Conservation (phyloP, 306 rosid genomes). For the Acacia crassicarpa region DNA sequence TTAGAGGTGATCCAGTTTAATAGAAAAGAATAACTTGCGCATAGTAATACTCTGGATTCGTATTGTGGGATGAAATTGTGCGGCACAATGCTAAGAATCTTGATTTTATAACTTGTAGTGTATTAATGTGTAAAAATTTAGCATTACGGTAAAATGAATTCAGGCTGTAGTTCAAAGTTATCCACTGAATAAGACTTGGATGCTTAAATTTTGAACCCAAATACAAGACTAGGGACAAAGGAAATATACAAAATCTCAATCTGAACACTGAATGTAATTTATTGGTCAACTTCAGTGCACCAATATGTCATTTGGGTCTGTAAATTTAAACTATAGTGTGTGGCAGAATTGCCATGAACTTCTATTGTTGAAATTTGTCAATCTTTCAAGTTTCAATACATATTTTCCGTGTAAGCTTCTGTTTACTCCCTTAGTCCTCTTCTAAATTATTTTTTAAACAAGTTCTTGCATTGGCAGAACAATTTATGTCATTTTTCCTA, state of each 20-base stretch:
- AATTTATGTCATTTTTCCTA: not conserved
- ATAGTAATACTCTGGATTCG: not conserved
- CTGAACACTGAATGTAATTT: not conserved
- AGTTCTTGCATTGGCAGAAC: not conserved
- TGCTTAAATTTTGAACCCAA: not conserved
- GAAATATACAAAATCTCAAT: not conserved
- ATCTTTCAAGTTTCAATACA: not conserved
- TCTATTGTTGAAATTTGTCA: not conserved
- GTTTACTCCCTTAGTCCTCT: not conserved
- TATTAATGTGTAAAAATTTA: not conserved
- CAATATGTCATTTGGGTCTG: not conserved
- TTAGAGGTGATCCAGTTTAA: not conserved
- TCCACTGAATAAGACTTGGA: not conserved
- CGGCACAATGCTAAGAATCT: not conserved
- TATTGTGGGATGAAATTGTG: not conserved
- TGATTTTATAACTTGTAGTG: not conserved
- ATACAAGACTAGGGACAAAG: not conserved
- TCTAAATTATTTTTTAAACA: not conserved
- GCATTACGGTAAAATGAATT: not conserved
- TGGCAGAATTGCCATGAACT: not conserved
- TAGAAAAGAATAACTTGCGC: not conserved
- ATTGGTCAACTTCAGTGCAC: not conserved
- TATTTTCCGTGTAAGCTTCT: not conserved
- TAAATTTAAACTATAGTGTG: not conserved
- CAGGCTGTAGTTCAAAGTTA: not conserved